Percentiles rank a stretch among this genome's conserved stretches.
phyloP scores from a whole-genome alignment of 1,284 basidiomycete species.

The Cryptococcus maquisensis region DNA sequence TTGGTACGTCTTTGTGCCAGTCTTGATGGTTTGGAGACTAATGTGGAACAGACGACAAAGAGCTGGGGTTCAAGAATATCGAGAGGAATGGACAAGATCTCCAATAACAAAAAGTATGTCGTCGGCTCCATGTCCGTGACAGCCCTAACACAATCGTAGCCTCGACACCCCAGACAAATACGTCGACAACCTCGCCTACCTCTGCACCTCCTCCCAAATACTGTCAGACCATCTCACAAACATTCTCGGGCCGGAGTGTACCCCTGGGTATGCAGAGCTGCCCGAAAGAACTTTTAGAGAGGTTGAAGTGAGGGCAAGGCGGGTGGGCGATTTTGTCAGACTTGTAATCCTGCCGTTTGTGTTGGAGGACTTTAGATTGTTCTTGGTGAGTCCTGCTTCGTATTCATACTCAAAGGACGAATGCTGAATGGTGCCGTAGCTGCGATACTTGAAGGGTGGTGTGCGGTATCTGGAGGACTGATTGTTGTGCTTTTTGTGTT shows the following conservation, averaged over 20 bases:
- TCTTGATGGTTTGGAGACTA: background rate
- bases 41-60: conserved; percentile 26
- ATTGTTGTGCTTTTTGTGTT: background rate
- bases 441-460: conserved; percentile 38
- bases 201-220: conserved; percentile 71
- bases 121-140: conserved; percentile 1
- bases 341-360: conserved; percentile 87
- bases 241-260: conserved; percentile 54
- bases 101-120: conserved; percentile 80
- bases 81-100: conserved; percentile 81
- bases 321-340: conserved; percentile 84
- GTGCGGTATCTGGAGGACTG: conserved; percentile 38
- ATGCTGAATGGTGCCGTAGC: conserved; percentile 16
- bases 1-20: conserved; percentile 52
- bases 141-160: conserved; percentile 50
- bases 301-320: conserved; percentile 70
- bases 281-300: conserved; percentile 60
- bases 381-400: conserved; percentile 63
- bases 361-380: conserved; percentile 59
- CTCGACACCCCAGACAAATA: conserved; percentile 83
- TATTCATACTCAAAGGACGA: background rate
- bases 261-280: conserved; percentile 65
- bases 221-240: conserved; percentile 83
- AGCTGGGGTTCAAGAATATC: conserved; percentile 76
- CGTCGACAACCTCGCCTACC: conserved; percentile 68